Conservation (phyloP, 2,329 filamentous ascomycete genomes). For the Penicillium thymicola region DNA sequence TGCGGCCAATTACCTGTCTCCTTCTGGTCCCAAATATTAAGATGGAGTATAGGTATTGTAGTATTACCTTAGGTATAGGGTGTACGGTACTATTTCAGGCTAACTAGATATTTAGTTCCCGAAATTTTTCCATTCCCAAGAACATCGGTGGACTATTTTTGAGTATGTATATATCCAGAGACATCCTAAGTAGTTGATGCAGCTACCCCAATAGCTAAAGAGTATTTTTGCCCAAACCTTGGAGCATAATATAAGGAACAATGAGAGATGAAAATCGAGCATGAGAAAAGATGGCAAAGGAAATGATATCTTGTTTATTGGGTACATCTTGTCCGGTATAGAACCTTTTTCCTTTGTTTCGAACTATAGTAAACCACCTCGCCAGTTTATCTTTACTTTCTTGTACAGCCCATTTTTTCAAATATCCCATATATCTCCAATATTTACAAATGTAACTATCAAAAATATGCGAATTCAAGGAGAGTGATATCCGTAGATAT, state of each 20-base stretch:
- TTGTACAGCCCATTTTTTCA: not conserved
- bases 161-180: not conserved
- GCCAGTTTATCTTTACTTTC: not conserved
- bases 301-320: not conserved
- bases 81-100: not conserved
- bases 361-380: not conserved
- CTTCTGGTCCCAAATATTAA: not conserved
- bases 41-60: not conserved
- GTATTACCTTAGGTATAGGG: not conserved
- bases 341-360: not conserved
- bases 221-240: too few species aligned
- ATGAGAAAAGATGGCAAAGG: not conserved
- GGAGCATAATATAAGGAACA: too few species aligned
- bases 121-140: not conserved
- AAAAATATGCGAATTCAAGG: too few species aligned
- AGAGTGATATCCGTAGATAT: not conserved
- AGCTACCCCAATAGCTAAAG: not conserved
- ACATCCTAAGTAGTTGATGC: not conserved
- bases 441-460: not conserved
- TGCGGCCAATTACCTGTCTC: not conserved
- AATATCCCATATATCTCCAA: not conserved
- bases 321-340: not conserved
- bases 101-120: not conserved
- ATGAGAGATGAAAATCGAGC: too few species aligned
- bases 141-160: not conserved